These are phyloP conservation scores for Cystobasidium tubakii DNA, from an alignment of 768 basidiomycete species.

Conservation along the genomic window DNA sequence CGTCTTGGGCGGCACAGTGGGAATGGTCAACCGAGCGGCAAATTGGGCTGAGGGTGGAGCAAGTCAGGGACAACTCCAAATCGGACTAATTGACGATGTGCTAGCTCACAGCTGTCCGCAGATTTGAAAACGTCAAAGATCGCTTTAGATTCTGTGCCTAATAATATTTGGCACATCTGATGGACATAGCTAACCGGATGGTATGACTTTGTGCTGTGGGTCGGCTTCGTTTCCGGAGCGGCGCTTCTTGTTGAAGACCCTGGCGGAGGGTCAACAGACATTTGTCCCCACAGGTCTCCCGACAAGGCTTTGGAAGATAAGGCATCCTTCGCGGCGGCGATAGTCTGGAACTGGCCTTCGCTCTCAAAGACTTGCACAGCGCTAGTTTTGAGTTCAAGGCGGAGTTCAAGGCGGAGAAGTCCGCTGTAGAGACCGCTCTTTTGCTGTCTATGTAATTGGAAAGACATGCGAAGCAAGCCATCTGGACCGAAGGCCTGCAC, in stretches of 20 bases:
- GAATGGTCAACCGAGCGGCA: not conserved
- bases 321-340: not conserved
- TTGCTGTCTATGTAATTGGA: not conserved
- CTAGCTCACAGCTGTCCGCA: not conserved
- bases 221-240: not conserved
- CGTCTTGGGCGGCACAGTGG: not conserved
- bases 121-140: not conserved
- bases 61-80: not conserved
- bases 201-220: not conserved
- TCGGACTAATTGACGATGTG: not conserved
- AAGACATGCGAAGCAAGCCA: not conserved
- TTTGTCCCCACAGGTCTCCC: not conserved
- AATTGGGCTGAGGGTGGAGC: constrained; percentile 3
- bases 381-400: too few species aligned
- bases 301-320: not conserved
- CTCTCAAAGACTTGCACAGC: not conserved
- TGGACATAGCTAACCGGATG: constrained; percentile 32
- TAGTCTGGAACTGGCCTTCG: not conserved
- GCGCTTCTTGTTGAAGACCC: not conserved
- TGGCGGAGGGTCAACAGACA: too few species aligned
- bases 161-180: constrained; percentile 19
- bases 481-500: not conserved
- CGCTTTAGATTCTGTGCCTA: constrained; percentile 2
- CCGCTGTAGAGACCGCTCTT: not conserved
- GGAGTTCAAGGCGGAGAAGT: not conserved